A percentile compares a stretch with the other conserved stretches of the same genome.
phyloP scores from a whole-genome alignment of 2,329 filamentous ascomycete genomes.

The Chlorencoelia australis region DNA sequence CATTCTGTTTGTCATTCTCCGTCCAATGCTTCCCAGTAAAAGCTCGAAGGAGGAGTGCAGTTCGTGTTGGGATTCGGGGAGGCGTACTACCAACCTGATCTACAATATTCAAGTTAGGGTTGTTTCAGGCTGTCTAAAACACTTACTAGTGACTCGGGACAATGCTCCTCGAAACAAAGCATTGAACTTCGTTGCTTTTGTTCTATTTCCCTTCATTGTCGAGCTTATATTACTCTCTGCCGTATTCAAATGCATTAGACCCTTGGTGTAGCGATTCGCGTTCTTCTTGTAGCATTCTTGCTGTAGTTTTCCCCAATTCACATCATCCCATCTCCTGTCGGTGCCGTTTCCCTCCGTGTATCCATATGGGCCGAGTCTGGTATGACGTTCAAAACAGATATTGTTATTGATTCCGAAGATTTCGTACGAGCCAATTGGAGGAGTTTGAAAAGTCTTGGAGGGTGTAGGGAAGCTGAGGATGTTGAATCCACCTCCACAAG shows the following conservation, averaged over 20 bases:
- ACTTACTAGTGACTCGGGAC: background rate
- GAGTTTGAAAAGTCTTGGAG: slow-evolving; percentile 46
- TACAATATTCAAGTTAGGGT: background rate
- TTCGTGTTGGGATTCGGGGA: slow-evolving; percentile 35
- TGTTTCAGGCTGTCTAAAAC: background rate
- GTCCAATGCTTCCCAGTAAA: slow-evolving; percentile 69
- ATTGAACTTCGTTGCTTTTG: background rate
- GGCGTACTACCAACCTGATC: slow-evolving; percentile 1
- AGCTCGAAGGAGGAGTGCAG: slow-evolving; percentile 65
- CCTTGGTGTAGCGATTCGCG: slow-evolving; percentile 38
- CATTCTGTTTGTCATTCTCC: slow-evolving; percentile 67
- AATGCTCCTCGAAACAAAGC: background rate
- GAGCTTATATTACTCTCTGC: background rate
- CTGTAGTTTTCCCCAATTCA: slow-evolving; percentile 65
- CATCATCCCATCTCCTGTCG: slow-evolving; percentile 47
- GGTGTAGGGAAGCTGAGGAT: too few relatives aligned
- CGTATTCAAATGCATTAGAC: fast-evolving
- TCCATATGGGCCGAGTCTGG: slow-evolving; percentile 59
- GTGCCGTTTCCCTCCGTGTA: slow-evolving; percentile 31
- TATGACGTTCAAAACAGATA: slow-evolving; percentile 58
- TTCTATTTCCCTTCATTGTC: background rate
- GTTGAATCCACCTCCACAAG: too few relatives aligned
- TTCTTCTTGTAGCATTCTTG: slow-evolving; percentile 56
- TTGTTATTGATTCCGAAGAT: slow-evolving; percentile 50
- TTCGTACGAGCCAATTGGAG: slow-evolving; percentile 53